Conservation (phyloP, 441 rosid species). For the Jatropha podagrica region DNA sequence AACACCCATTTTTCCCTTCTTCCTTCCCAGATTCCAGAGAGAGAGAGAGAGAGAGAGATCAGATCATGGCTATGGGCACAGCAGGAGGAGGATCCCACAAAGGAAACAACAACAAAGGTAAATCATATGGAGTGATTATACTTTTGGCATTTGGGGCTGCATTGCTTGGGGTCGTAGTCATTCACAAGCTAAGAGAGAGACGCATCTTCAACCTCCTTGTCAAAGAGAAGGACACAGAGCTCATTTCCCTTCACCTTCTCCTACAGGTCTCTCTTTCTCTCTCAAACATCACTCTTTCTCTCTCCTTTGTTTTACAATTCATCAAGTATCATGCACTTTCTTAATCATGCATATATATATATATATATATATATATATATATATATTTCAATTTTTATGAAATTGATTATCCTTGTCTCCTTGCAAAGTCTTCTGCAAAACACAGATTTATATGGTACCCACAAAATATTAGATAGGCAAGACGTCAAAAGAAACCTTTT, state of each 20-base stretch:
- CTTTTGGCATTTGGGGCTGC: slow-evolving; percentile 66
- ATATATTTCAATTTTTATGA: too few relatives aligned
- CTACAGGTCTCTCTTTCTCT: slow-evolving; percentile 45
- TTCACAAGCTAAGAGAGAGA: slow-evolving; percentile 61
- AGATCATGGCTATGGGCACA: slow-evolving; percentile 27
- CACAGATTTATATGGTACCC: neutral
- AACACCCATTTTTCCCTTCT: neutral
- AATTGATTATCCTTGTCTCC: neutral
- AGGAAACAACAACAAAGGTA: slow-evolving; percentile 38
- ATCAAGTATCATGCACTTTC: neutral
- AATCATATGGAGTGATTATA: slow-evolving; percentile 46
- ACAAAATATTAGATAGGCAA: neutral
- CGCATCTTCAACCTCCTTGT: slow-evolving; percentile 56
- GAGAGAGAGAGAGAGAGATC: neutral
- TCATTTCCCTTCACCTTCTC: slow-evolving; percentile 53
- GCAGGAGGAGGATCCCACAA: slow-evolving; percentile 34
- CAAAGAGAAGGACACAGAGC: slow-evolving; percentile 46
- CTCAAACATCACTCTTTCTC: slow-evolving; percentile 16
- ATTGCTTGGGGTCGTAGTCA: slow-evolving; percentile 51
- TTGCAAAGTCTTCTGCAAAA: neutral
- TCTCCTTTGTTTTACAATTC: neutral
- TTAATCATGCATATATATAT: neutral
- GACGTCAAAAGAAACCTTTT: too few relatives aligned
- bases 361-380: too few relatives aligned
- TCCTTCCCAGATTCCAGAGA: neutral